Conservation (phyloP, 768 basidiomycete genomes). For the Suillus tomentosus region DNA sequence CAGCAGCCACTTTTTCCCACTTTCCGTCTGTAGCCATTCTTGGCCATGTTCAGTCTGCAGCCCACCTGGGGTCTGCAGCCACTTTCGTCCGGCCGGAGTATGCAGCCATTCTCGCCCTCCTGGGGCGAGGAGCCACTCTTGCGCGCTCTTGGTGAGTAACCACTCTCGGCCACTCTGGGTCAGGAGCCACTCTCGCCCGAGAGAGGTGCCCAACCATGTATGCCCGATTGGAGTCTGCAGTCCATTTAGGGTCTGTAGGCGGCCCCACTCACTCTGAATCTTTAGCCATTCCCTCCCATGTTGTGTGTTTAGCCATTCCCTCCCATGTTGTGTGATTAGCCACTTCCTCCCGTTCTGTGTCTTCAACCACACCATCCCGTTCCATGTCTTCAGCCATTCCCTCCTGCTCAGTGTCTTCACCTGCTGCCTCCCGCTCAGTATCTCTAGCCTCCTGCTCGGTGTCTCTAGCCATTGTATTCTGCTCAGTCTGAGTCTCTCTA, state of each 20-base stretch:
- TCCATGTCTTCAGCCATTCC: too few relatives aligned
- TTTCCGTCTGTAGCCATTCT: accelerated
- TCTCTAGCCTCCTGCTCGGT: too few relatives aligned
- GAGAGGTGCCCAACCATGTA: too few relatives aligned
- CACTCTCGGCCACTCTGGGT: neutral
- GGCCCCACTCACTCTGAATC: neutral
- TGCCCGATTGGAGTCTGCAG: neutral
- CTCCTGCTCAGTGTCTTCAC: too few relatives aligned
- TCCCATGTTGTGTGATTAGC: too few relatives aligned
- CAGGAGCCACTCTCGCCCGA: neutral
- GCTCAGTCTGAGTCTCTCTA: too few relatives aligned
- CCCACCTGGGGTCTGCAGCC: neutral
- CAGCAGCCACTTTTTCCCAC: neutral
- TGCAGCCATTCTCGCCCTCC: neutral
- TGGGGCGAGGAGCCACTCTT: neutral
- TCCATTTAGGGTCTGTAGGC: too few relatives aligned
- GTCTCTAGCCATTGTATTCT: too few relatives aligned
- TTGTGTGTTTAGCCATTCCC: neutral
- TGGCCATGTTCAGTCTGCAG: too few relatives aligned
- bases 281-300: neutral
- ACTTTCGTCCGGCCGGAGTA: neutral
- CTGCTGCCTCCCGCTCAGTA: neutral
- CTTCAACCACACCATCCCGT: too few relatives aligned
- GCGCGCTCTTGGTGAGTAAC: neutral
- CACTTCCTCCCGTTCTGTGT: too few relatives aligned